These are phyloP conservation scores for Trypanosoma vivax DNA, from an alignment of 208 protist species.

Conservation along the genomic window DNA sequence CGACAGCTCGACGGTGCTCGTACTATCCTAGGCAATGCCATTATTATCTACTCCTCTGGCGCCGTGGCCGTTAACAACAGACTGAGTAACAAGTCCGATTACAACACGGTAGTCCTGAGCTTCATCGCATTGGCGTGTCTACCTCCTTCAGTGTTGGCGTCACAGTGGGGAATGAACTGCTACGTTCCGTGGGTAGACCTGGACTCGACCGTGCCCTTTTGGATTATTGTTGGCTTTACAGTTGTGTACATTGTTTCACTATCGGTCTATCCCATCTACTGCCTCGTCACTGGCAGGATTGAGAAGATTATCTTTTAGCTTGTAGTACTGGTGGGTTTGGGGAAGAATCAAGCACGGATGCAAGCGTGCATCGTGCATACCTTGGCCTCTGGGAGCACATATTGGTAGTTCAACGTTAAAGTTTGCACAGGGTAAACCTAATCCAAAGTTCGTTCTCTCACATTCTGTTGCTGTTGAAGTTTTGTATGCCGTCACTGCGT, in stretches of 20 bases:
- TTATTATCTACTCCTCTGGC: slow-evolving; percentile 55
- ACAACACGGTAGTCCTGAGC: slow-evolving; percentile 35
- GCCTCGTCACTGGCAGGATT: slow-evolving; percentile 25
- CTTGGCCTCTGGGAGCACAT: background rate
- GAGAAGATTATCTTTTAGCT: slow-evolving; percentile 27
- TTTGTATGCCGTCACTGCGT: too few species aligned
- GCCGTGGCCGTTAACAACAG: slow-evolving; percentile 32
- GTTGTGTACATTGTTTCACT: slow-evolving; percentile 13
- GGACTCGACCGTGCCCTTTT: slow-evolving; percentile 39
- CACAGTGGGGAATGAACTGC: slow-evolving; percentile 69
- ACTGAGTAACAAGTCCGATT: slow-evolving; percentile 40
- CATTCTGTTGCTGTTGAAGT: too few species aligned
- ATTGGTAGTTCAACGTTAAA: too few species aligned
- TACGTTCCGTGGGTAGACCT: slow-evolving; percentile 31
- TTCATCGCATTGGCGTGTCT: slow-evolving; percentile 40
- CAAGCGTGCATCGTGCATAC: background rate
- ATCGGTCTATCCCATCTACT: slow-evolving; percentile 33
- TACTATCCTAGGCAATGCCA: slow-evolving; percentile 45
- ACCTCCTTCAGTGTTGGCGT: slow-evolving; percentile 45
- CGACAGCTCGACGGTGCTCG: slow-evolving; percentile 38
- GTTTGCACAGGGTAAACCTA: too few species aligned
- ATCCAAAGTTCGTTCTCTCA: too few species aligned
- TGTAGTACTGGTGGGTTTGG: background rate
- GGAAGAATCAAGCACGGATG: background rate
- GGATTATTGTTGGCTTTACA: slow-evolving; percentile 32